phyloP scores from a whole-genome alignment of 768 basidiomycete genomes.

The Mycena chlorophos region DNA sequence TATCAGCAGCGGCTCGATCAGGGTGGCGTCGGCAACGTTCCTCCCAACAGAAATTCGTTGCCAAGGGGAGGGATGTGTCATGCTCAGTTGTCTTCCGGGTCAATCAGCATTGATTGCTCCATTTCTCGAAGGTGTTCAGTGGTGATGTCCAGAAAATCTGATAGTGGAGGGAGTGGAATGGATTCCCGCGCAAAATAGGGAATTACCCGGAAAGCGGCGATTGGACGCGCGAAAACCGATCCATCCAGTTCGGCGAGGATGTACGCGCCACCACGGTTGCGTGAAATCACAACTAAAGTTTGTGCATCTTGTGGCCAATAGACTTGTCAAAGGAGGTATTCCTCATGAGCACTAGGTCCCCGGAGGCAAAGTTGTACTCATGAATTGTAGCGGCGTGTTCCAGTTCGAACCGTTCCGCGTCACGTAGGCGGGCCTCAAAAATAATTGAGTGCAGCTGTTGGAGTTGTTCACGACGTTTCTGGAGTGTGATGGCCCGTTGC shows the following conservation, averaged over 20 bases:
- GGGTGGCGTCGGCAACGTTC: too few relatives aligned
- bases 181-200: background rate
- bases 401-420: constrained; percentile 13
- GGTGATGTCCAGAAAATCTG: background rate
- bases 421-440: background rate
- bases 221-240: background rate
- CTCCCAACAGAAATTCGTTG: background rate
- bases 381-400: constrained; percentile 20
- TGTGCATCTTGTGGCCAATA: background rate
- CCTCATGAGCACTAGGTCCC: constrained; percentile 29
- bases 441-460: background rate
- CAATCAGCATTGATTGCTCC: background rate
- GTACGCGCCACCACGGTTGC: constrained; percentile 7
- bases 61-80: background rate
- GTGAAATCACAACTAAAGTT: background rate
- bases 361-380: constrained; percentile 28
- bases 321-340: constrained; percentile 19
- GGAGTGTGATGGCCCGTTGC: background rate
- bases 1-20: too few relatives aligned
- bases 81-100: background rate
- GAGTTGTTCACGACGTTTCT: too few relatives aligned
- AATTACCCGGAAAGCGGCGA: constrained; percentile 5
- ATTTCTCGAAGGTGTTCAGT: background rate
- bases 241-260: constrained; percentile 10
- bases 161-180: background rate